Evolutionary conservation across 805 yeast genomes (phyloP).

Genomic region (Candida ascalaphidarum): DNA sequence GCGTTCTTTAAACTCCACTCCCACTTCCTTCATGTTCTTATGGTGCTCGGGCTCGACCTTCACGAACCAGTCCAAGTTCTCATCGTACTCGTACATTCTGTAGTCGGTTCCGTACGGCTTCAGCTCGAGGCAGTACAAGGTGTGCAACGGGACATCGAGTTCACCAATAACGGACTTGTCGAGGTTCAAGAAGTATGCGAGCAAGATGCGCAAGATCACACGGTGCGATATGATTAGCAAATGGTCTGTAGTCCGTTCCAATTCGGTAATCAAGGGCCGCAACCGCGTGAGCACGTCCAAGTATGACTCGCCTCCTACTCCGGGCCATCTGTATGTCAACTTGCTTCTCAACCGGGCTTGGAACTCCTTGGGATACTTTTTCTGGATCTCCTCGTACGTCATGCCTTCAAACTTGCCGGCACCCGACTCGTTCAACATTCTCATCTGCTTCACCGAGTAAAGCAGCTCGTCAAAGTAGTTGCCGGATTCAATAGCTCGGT

Average conservation of each 20-base stretch:
- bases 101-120: constrained; percentile 96
- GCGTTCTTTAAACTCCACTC: constrained; percentile 60
- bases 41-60: constrained; percentile 51
- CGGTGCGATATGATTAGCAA: constrained; percentile 79
- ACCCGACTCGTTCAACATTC: constrained; percentile 89
- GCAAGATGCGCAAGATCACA: constrained; percentile 78
- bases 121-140: constrained; percentile 82
- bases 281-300: constrained; percentile 87
- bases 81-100: constrained; percentile 83
- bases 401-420: constrained; percentile 90
- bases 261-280: constrained; percentile 83
- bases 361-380: constrained; percentile 67
- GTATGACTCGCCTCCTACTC: constrained; percentile 95
- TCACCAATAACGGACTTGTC: constrained; percentile 76
- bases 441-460: constrained; percentile 77
- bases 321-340: constrained; percentile 85
- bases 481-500: constrained; percentile 73
- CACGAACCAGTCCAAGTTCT: constrained; percentile 65
- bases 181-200: constrained; percentile 85
- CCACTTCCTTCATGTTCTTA: constrained; percentile 60
- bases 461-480: constrained; percentile 63
- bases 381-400: constrained; percentile 83
- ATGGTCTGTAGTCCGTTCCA: constrained; percentile 87
- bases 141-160: constrained; percentile 87
- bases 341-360: constrained; percentile 69